A percentile compares a stretch with the other conserved stretches of the same genome.
phyloP scores from a whole-genome alignment of 257 asterid species.

The Coffea eugenioides region DNA sequence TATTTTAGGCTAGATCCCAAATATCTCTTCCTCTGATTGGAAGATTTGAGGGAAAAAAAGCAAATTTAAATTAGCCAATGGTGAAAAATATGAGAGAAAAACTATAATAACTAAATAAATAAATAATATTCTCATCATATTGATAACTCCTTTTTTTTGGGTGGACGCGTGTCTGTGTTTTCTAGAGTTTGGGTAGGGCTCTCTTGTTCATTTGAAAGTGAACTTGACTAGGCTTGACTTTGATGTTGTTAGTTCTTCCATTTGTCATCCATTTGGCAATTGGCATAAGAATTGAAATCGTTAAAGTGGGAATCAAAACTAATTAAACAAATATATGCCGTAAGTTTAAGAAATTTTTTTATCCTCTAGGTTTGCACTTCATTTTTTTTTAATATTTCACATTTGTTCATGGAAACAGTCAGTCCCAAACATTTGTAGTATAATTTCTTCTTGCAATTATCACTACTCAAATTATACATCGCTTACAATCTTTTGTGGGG shows the following conservation, averaged over 20 bases:
- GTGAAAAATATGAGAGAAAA: too few relatives aligned
- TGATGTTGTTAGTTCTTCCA: too few relatives aligned
- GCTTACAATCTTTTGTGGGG: too few relatives aligned
- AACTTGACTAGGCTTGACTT: neutral
- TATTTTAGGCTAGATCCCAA: too few relatives aligned
- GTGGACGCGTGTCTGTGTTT: too few relatives aligned
- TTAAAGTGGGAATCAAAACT: neutral
- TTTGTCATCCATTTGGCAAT: neutral
- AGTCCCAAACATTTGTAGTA: neutral
- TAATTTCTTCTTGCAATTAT: neutral
- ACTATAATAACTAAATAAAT: too few relatives aligned
- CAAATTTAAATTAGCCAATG: too few relatives aligned
- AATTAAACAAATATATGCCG: neutral
- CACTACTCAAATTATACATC: too few relatives aligned
- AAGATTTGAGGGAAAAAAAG: too few relatives aligned
- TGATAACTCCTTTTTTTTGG: too few relatives aligned
- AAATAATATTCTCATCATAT: neutral
- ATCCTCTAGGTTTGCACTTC: neutral
- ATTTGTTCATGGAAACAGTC: neutral
- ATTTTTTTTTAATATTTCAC: neutral
- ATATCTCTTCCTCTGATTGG: too few relatives aligned
- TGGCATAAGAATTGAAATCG: neutral
- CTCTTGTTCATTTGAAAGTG: neutral
- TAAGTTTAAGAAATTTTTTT: neutral
- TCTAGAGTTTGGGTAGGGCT: too few relatives aligned